Base-by-base conservation (phyloP, 1,139 yeast genomes). In the Candida mesenterica region DNA sequence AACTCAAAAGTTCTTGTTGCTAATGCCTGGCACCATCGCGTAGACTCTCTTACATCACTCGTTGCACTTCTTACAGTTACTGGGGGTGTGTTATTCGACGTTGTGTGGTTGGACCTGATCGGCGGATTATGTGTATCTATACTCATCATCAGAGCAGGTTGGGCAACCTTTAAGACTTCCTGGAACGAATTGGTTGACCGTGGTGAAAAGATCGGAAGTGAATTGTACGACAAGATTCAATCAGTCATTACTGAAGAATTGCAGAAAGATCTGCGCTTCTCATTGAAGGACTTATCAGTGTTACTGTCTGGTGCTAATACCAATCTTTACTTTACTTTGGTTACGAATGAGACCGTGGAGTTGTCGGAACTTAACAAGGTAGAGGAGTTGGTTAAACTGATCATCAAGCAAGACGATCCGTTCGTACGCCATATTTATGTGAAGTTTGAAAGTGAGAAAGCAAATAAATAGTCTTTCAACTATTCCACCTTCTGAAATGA, bases 1-100 rank as follows among this genome's bases (percentile, higher is more conserved):
- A 84, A 87, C 52, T 88, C 97, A 2, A 86, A 88, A 43, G 97
- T 92, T 4, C 71, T 92, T 37, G 82, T 88, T 33, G 98, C 98
- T 5, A 92, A 92, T 54, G 98, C 98, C 3, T 92, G 97, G 97
- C 98, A 92, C 57, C 98, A 92, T 55, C 74, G 98, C 44, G 90
- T 92, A n/a, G 98, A 92, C 57, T 84, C 96, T 1, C 60, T 92
- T 48, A 94, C 97, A 0, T 89, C 97, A 0, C 72, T 85, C 26
- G 97, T 92, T 7, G 97, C 98, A 0, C 74, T 90, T 17, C 74
- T 81, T 4, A 89, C 97, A 1, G 94, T 92, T 36, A 77, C 95
- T 0, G 82, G 94, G 2, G 96, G 96, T 20, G 82, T 84, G 45
- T 64, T 87, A 42, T 75, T 88, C 44, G 76, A 81, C 43, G 73